Evolutionary conservation across 208 protist species (phyloP).

Genomic region (Wallacemonas collosoma): DNA sequence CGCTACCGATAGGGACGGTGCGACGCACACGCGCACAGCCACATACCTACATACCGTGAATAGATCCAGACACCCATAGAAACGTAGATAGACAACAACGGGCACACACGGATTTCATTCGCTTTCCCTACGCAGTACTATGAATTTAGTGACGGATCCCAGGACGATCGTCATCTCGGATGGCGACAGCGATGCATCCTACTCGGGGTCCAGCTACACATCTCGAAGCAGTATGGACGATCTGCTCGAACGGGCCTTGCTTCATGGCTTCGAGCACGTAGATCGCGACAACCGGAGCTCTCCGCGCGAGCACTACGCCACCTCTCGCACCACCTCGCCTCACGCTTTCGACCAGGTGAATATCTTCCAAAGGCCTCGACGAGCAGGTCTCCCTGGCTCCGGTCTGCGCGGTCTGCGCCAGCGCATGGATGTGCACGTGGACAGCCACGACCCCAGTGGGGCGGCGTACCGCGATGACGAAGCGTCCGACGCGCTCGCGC

Average conservation of each 20-base stretch:
- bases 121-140: conserved; percentile 1
- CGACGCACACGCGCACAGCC: too few species aligned
- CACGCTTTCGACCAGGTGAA: conserved; percentile 13
- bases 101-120: too few species aligned
- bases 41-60: too few species aligned
- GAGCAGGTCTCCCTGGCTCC: neutral
- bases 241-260: conserved; percentile 37
- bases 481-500: conserved; percentile 7
- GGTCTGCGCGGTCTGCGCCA: neutral
- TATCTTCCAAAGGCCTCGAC: neutral
- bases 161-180: conserved; percentile 40
- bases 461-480: neutral
- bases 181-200: conserved; percentile 13
- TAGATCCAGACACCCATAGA: too few species aligned
- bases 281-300: neutral
- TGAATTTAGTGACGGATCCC: conserved; percentile 59
- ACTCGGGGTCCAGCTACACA: conserved; percentile 11
- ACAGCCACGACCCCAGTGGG: neutral
- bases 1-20: too few species aligned
- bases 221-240: conserved; percentile 40
- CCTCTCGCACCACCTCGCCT: neutral
- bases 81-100: too few species aligned
- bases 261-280: conserved; percentile 5
- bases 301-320: neutral
- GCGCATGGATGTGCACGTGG: conserved; percentile 15